phyloP scores from a whole-genome alignment of 2,329 filamentous ascomycete species.

The Sordariomycetes sp. region DNA sequence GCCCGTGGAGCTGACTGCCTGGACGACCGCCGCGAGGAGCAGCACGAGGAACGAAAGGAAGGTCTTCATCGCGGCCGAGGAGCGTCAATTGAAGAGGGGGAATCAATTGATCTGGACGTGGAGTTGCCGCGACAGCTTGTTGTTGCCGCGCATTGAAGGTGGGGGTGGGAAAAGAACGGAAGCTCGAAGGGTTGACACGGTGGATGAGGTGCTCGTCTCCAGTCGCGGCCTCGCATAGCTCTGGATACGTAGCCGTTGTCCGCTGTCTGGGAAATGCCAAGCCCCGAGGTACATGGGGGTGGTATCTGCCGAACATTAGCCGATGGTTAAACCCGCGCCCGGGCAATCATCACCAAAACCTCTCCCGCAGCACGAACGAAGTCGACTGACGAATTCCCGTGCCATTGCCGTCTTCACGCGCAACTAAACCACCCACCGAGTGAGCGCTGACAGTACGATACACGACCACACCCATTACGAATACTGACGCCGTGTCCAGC shows the following conservation, averaged over 20 bases:
- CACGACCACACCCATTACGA: not conserved
- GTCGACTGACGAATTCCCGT: not conserved
- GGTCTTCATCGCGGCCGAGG: constrained; percentile 55
- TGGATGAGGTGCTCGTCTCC: not conserved
- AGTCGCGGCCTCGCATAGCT: constrained; percentile 7
- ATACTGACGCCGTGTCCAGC: not conserved
- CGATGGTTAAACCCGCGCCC: not conserved
- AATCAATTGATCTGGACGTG: not conserved
- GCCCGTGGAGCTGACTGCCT: constrained; percentile 71
- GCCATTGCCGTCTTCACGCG: not conserved
- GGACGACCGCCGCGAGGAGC: constrained; percentile 53
- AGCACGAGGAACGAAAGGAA: constrained; percentile 60
- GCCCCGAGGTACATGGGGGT: not conserved
- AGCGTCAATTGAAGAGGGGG: not conserved
- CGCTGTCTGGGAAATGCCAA: not conserved
- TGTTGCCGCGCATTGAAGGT: constrained; percentile 7
- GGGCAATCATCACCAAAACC: constrained; percentile 1
- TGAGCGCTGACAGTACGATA: not conserved
- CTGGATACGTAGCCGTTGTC: constrained; percentile 13
- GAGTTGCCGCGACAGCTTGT: constrained; percentile 8
- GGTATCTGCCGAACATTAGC: not conserved
- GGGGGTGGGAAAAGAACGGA: not conserved
- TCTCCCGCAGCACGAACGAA: not conserved
- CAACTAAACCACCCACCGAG: not conserved
- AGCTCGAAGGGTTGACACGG: not conserved